Percentiles rank a stretch among this genome's conserved stretches.
Conservation (phyloP, 83 land plant genomes). For the Picea abies region DNA sequence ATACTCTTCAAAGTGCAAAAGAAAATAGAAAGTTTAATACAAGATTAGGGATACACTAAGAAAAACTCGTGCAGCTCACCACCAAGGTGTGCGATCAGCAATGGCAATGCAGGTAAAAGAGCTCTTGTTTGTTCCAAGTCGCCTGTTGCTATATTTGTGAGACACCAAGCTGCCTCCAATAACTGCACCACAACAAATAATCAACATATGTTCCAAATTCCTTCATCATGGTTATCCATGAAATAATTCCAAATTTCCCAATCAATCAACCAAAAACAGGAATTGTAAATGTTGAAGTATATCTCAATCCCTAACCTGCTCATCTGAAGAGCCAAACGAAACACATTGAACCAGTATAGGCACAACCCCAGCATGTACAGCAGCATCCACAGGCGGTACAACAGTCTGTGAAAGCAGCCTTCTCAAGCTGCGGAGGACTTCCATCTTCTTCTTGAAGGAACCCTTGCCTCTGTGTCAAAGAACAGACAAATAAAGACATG, state of each 20-base stretch:
- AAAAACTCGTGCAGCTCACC: slow-evolving; percentile 46
- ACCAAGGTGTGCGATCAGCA: slow-evolving; percentile 96
- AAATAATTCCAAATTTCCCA: neutral
- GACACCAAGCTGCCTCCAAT: slow-evolving; percentile 97
- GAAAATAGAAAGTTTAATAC: neutral
- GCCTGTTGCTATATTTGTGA: slow-evolving; percentile 97
- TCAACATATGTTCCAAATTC: neutral
- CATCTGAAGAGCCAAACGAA: slow-evolving; percentile 92
- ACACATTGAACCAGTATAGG: slow-evolving; percentile 86
- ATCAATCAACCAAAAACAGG: neutral
- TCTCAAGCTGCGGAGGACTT: slow-evolving; percentile 73
- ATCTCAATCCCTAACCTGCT: slow-evolving; percentile 66
- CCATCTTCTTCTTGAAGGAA: slow-evolving; percentile 64
- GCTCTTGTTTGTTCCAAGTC: slow-evolving; percentile 79
- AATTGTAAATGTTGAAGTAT: neutral
- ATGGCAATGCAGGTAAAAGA: slow-evolving; percentile 89
- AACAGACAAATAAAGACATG: neutral
- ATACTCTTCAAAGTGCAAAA: neutral
- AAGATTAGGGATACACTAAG: neutral
- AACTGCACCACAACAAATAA: slow-evolving; percentile 44
- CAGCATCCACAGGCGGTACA: slow-evolving; percentile 82
- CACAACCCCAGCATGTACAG: slow-evolving; percentile 83
- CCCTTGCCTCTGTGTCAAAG: slow-evolving; percentile 66
- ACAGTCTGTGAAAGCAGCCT: slow-evolving; percentile 74
- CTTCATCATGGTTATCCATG: neutral